Evolutionary conservation across 2,329 filamentous ascomycete species (phyloP), one percentile per base, ranked within the genome.

Genomic region (Lachnum nothofagi): DNA sequence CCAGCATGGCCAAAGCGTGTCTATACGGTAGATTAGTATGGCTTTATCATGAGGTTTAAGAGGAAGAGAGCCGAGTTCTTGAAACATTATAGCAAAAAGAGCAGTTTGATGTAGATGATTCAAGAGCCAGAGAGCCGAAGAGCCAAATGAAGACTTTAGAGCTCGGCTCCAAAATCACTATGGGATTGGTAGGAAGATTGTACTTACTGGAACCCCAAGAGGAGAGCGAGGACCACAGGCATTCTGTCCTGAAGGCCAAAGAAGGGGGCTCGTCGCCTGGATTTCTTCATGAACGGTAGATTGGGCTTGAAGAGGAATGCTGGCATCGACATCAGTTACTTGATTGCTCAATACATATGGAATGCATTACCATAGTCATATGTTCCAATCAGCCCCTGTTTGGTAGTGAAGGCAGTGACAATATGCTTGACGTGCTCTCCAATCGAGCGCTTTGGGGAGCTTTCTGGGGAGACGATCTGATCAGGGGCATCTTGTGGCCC

Each of bases 201-300:
- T n/a, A n/a, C n/a, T n/a, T n/a, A n/a, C n/a, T 93, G 88, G 44
- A 93, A 79, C 16, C 88, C 88, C 2, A 93, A 77, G 1, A 93
- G 71, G 3, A 91, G 64, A 8, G 83, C 85, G 16, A 93, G 71
- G 6, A 91, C 63, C 7, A 91, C 78, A 3, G 88, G 88, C 77
- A 93, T 87, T 48, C 71, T 72, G 66, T 91, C 86, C 59, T 91
- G 78, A 33, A 91, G 79, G n/a, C 87, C 88, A 61, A 91, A 93
- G 67, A 94, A 93, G 0, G 88, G 88, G 25, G 85, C 80, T n/a
- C 76, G 72, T 55, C 70, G 68, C 27, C 66, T 66, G 4, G 70
- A 61, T 65, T 78, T 80, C 63, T 78, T 82, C 75, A 93, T 82
- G 67, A 95, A 95, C 0, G 91, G 91, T 19, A 95, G 69, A 58